These are phyloP conservation scores for Suillus alpinus DNA, from an alignment of 768 basidiomycete genomes.

Conservation along the genomic window DNA sequence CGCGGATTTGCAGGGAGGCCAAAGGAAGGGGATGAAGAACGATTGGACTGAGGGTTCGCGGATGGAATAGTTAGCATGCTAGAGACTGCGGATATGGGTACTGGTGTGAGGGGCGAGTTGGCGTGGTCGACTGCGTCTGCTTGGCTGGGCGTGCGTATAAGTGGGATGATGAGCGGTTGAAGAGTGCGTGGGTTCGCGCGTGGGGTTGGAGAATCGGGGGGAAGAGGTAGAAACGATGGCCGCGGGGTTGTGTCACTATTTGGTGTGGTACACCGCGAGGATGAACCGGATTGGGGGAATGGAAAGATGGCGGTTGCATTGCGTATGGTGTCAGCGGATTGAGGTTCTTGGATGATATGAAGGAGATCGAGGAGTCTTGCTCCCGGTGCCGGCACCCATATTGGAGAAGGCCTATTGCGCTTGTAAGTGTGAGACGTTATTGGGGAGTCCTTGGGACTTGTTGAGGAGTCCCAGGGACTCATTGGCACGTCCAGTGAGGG, in stretches of 20 bases:
- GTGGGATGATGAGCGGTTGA: conserved; percentile 33
- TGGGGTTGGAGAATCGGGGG: conserved; percentile 47
- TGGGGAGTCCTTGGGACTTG: conserved; percentile 14
- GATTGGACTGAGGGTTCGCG: conserved; percentile 31
- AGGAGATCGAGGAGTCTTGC: conserved; percentile 62
- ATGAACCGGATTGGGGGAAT: conserved; percentile 18
- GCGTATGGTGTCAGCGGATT: conserved; percentile 53
- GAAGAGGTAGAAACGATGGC: conserved; percentile 58
- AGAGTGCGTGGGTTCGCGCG: conserved; percentile 34
- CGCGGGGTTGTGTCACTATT: conserved; percentile 37
- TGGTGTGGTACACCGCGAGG: conserved; percentile 24
- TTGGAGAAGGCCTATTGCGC: conserved; percentile 63
- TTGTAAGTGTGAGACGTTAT: conserved; percentile 36
- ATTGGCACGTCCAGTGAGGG: conserved; percentile 9
- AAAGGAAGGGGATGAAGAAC: conserved; percentile 40
- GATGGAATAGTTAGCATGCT: conserved; percentile 42
- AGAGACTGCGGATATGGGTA: conserved; percentile 29
- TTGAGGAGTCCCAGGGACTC: conserved; percentile 5
- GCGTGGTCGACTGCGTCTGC: conserved; percentile 47
- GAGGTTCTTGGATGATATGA: conserved; percentile 61
- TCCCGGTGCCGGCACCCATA: conserved; percentile 26
- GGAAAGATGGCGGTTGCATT: conserved; percentile 18
- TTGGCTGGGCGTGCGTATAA: conserved; percentile 54
- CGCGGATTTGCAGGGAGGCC: conserved; percentile 61
- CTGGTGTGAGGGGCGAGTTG: conserved; percentile 39